Conservation (phyloP, 2,329 filamentous ascomycete species). For the Westerdykella ornata region DNA sequence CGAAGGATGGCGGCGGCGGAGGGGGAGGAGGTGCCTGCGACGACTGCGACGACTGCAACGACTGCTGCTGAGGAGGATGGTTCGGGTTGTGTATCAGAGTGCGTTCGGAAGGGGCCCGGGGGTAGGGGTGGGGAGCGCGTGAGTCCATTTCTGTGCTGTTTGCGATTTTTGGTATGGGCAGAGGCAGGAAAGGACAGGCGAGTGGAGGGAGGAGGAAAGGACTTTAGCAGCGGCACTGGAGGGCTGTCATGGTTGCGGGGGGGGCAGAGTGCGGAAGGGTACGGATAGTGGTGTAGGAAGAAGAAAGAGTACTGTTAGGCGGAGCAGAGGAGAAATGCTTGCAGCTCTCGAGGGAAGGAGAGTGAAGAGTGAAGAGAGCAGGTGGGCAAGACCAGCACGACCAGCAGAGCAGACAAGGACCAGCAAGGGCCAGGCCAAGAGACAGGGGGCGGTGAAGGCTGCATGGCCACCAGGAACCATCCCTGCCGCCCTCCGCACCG, state of each 20-base stretch:
- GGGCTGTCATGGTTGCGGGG: conserved; percentile 4
- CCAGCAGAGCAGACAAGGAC: no score
- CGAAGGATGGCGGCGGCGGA: conserved; percentile 24
- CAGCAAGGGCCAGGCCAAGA: no score
- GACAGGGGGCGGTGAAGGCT: no score
- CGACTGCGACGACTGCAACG: conserved; percentile 15
- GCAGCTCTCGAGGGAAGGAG: no score
- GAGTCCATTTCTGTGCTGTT: conserved; percentile 27
- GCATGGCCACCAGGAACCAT: no score
- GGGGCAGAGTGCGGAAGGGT: conserved; percentile 8
- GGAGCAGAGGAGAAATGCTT: no score
- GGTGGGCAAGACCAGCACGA: no score
- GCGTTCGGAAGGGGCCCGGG: conserved; percentile 36
- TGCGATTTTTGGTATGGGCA: conserved; percentile 4
- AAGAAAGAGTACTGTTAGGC: no score
- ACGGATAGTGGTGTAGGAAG: conserved; percentile 1
- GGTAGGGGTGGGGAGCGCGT: conserved; percentile 33
- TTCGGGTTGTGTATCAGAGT: conserved; percentile 51
- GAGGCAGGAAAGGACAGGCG: not conserved
- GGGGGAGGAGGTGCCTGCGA: conserved; percentile 7
- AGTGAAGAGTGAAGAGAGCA: no score
- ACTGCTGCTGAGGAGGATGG: conserved; percentile 44
- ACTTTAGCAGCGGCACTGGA: conserved; percentile 2
- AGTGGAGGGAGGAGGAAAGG: not conserved
- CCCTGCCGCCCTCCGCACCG: no score